Evolutionary conservation across 495 filamentous ascomycete genomes (phyloP), one percentile per base, ranked within the genome.

Genomic region (Durotheca rogersii): DNA sequence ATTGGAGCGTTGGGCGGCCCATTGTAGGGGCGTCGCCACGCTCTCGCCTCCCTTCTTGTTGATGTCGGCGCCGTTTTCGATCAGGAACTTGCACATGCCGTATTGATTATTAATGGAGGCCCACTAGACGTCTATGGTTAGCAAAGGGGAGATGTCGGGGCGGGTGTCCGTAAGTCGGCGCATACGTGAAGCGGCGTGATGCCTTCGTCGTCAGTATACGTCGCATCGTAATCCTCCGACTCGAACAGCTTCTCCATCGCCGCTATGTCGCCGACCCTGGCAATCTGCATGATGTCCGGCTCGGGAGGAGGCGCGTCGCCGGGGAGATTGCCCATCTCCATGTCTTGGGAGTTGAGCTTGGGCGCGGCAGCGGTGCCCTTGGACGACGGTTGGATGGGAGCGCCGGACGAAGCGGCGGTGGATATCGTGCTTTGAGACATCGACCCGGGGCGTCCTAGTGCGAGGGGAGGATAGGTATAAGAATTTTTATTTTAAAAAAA

Each of bases 91-190:
- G 79, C 92, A 96, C 74, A 95, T 86, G 46, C 89, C 86, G 70
- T 90, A 94, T 67, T 95, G 92, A 66, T 96, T 96, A 71, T 97
- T 96, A 69, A 97, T 96, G n/a, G 93, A 89, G 11, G 93, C 93
- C 93, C 93, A 98, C 92, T 98, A 68, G 16, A 52, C 44, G 35
- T 39, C 14, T 6, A 14, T 20, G 31, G n/a, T 75, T 57, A 70
- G 67, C 47, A 45, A 48, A 25, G 32, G n/a, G 18, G 38, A 5
- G 5, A 0, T 7, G 7, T 16, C 37, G 36, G 25, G 18, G 1
- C 33, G 34, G 34, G 0, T 36, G 32, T 40, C n/a, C n/a, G n/a
- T n/a, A n/a, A n/a, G 32, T 11, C 14, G 37, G 37, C 32, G 68
- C 84, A 56, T 77, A 98, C 93, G 78, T 98, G 93, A 70, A 98